These are phyloP conservation scores for Geotrichum histeridarum DNA, from an alignment of 1,139 yeast species.

Conservation along the genomic window DNA sequence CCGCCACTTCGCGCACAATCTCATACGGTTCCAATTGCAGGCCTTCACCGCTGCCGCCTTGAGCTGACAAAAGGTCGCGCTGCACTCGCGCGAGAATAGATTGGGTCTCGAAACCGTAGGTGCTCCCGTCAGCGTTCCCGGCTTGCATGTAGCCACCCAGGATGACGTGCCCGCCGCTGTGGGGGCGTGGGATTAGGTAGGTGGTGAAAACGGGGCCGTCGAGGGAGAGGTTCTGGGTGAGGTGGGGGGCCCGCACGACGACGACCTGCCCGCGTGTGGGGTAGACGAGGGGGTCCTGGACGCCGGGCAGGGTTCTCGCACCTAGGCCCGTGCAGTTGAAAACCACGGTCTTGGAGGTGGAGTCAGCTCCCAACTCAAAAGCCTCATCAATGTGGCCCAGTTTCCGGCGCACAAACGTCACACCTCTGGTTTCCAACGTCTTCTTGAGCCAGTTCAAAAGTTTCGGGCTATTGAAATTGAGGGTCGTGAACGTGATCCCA, in stretches of 20 bases:
- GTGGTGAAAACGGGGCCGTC: constrained; percentile 35
- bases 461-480: constrained; percentile 61
- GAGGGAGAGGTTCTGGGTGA: constrained; percentile 23
- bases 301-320: constrained; percentile 50
- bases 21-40: constrained; percentile 30
- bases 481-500: constrained; percentile 51
- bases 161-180: constrained; percentile 52
- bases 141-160: constrained; percentile 61
- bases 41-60: constrained; percentile 22
- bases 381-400: constrained; percentile 52
- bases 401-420: constrained; percentile 41
- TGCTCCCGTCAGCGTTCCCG: constrained; percentile 51
- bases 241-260: constrained; percentile 45
- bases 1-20: constrained; percentile 54
- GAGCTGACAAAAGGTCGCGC: constrained; percentile 45
- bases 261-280: constrained; percentile 66
- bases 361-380: constrained; percentile 27
- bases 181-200: constrained; percentile 60
- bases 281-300: constrained; percentile 47
- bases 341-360: constrained; percentile 34
- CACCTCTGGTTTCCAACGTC: constrained; percentile 44
- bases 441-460: constrained; percentile 44
- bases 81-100: constrained; percentile 52
- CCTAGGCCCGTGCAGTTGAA: constrained; percentile 66
- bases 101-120: constrained; percentile 47